Conservation (phyloP, 495 filamentous ascomycete genomes). For the Trichoderma erinaceum region DNA sequence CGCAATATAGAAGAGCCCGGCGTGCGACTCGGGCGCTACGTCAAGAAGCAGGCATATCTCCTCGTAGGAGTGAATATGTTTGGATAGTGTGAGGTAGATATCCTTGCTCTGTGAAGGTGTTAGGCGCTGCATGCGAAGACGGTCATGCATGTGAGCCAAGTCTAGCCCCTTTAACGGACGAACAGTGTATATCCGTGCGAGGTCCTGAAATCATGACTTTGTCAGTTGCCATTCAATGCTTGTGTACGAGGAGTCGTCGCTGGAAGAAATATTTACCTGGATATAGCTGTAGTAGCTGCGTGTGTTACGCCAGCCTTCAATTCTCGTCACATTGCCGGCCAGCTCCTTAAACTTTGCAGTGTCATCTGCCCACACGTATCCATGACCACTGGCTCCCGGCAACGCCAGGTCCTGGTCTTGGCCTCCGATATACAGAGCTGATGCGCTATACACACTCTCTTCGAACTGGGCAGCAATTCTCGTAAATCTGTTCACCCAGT, state of each 20-base stretch:
- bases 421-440: constrained; percentile 80
- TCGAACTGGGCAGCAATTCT: constrained; percentile 91
- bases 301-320: constrained; percentile 94
- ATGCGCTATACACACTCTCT: constrained; percentile 86
- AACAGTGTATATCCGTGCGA: constrained; percentile 54
- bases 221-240: too few relatives aligned
- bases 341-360: constrained; percentile 73
- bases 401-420: constrained; percentile 59
- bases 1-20: constrained; percentile 84
- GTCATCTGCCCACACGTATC: constrained; percentile 91
- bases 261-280: constrained; percentile 49
- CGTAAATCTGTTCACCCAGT: constrained; percentile 85
- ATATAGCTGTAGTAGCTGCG: constrained; percentile 93
- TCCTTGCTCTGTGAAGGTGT: constrained; percentile 61
- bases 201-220: constrained; percentile 40
- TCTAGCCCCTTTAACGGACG: constrained; percentile 79
- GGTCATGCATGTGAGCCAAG: constrained; percentile 86
- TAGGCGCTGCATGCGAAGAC: constrained; percentile 71
- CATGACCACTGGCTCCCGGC: constrained; percentile 61
- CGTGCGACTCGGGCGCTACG: constrained; percentile 78
- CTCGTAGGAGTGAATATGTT: constrained; percentile 73
- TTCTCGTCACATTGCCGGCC: constrained; percentile 78
- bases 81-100: constrained; percentile 74
- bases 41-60: constrained; percentile 84
- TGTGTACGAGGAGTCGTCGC: too few relatives aligned